phyloP scores from a whole-genome alignment of 768 basidiomycete species.

The Kwoniella bestiolae region DNA sequence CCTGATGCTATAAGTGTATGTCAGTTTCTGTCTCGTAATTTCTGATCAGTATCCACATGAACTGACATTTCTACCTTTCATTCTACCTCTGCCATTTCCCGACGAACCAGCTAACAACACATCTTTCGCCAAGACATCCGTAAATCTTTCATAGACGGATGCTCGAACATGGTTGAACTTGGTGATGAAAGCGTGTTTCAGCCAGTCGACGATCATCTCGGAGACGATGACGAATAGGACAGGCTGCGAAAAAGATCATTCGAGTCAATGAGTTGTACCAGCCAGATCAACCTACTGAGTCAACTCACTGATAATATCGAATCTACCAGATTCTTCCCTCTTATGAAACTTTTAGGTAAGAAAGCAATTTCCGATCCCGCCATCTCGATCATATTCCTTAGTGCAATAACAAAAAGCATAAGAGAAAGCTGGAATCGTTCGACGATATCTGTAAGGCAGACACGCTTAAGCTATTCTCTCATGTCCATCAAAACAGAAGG shows the following conservation, averaged over 20 bases:
- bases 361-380: slow-evolving; percentile 82
- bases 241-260: too few relatives aligned
- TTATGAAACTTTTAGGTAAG: slow-evolving; percentile 63
- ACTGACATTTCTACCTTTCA: slow-evolving; percentile 64
- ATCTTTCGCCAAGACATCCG: slow-evolving; percentile 92
- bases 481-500: neutral
- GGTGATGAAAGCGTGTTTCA: slow-evolving; percentile 98
- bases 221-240: slow-evolving; percentile 87
- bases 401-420: slow-evolving; percentile 88
- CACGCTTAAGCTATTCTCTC: neutral
- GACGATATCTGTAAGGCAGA: slow-evolving; percentile 74
- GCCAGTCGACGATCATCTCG: slow-evolving; percentile 95
- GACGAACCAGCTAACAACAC: slow-evolving; percentile 65
- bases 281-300: neutral
- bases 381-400: slow-evolving; percentile 92
- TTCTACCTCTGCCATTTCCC: slow-evolving; percentile 19
- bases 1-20: slow-evolving; percentile 64
- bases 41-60: too few relatives aligned
- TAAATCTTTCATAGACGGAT: slow-evolving; percentile 91
- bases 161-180: slow-evolving; percentile 99
- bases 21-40: too few relatives aligned
- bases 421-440: slow-evolving; percentile 90
- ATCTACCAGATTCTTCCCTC: slow-evolving; percentile 58
- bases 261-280: neutral
- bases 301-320: slow-evolving; percentile 79